A percentile compares a stretch with the other conserved stretches of the same genome.
Evolutionary conservation across 345 rosid species (phyloP).

Genomic region (Kernera saxatilis): DNA sequence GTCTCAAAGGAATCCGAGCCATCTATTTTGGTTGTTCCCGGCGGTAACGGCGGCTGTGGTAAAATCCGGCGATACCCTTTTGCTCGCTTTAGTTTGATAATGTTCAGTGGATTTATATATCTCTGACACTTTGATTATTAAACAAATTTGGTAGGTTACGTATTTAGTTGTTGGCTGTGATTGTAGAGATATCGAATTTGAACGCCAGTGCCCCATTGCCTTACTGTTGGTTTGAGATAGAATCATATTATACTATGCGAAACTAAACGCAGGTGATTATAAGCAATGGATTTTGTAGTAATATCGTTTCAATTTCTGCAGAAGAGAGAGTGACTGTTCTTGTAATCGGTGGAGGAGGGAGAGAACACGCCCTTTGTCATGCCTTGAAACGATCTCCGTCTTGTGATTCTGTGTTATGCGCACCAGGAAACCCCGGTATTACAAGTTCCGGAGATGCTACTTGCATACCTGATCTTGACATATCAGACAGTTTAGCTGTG

Average conservation of each 20-base stretch:
- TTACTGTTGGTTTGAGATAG: background rate
- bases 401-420: conserved; percentile 71
- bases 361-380: conserved; percentile 90
- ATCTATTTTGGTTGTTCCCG: conserved; percentile 14
- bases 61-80: background rate
- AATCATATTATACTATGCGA: background rate
- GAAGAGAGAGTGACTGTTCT: conserved; percentile 62
- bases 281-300: background rate
- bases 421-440: conserved; percentile 93
- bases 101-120: background rate
- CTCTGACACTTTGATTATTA: background rate
- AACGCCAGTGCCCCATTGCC: background rate
- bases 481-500: conserved; percentile 59
- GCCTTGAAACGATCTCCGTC: conserved; percentile 74
- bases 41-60: conserved; percentile 29
- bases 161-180: background rate
- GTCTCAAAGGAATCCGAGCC: conserved; percentile 25
- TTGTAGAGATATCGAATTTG: background rate
- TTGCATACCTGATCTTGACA: conserved; percentile 65
- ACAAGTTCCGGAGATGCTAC: conserved; percentile 75
- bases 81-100: background rate
- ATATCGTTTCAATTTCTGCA: conserved; percentile 22
- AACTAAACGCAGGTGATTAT: background rate
- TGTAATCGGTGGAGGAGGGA: conserved; percentile 97
- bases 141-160: background rate